phyloP scores from a whole-genome alignment of 1,284 basidiomycete genomes.

The Ganoderma multipileum region DNA sequence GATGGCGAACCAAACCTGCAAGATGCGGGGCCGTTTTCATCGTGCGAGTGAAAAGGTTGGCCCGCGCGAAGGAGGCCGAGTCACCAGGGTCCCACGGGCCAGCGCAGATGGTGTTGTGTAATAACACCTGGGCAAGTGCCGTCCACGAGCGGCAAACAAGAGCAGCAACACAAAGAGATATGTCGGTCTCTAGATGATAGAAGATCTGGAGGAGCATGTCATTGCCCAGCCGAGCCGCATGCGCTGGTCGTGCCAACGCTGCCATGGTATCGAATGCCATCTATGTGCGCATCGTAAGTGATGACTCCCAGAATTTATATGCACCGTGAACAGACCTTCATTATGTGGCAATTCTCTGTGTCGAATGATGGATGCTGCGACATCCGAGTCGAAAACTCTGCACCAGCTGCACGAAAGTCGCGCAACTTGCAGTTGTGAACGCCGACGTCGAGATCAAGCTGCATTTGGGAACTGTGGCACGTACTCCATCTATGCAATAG shows the following conservation, averaged over 20 bases:
- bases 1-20: not conserved
- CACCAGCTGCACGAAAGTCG: not conserved
- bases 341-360: too few relatives aligned
- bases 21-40: not conserved
- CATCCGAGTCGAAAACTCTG: not conserved
- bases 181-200: not conserved
- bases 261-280: not conserved
- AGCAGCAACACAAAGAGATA: not conserved
- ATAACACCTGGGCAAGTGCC: not conserved
- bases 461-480: not conserved
- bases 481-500: not conserved
- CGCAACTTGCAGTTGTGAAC: not conserved
- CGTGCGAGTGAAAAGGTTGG: not conserved
- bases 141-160: not conserved
- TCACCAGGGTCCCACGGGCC: not conserved
- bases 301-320: too few relatives aligned
- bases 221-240: not conserved
- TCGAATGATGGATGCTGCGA: not conserved
- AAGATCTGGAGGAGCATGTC: not conserved
- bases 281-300: not conserved
- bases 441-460: not conserved
- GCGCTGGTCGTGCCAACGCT: not conserved
- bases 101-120: not conserved
- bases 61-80: not conserved
- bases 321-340: too few relatives aligned